Base-by-base conservation (phyloP, 2,329 filamentous ascomycete genomes). In the Trichoderma aggressivum region DNA sequence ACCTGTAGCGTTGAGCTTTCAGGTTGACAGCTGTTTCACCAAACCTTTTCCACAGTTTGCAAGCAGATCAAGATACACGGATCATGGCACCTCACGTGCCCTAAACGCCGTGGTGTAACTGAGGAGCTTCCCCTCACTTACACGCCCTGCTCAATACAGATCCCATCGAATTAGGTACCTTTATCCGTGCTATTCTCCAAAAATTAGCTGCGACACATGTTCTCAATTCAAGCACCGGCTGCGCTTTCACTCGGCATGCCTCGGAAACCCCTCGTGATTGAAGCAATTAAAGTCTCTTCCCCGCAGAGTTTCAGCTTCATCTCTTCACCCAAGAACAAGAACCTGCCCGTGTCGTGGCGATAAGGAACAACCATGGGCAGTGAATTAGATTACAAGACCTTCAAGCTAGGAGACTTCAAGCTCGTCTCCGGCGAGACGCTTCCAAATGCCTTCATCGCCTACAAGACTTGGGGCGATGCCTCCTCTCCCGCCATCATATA, bases 381-480 rank as follows among this genome's bases (percentile, higher is more conserved):
- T 32, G 47, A 56, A 28, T 2, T 34, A 18, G 69, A 72, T 28
- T 73, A 72, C 58, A 56, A 71, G 14, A 50, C 62, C 2, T 91
- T 86, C 76, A 79, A 85, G 28, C 84, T 93, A 0, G 91, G 90
- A 21, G 86, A 91, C 79, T 92, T 91, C 82, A 81, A 86, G 72
- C 87, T 94, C 3, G 87, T 91, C 76, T 89, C 86, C 30, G 91
- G 91, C 50, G 84, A 83, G n/a, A 84, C 81, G 7, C 84, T 94
- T 21, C 84, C 86, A 2, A 79, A 87, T 74, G 92, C 92, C 1
- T 87, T 88, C 76, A 88, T 95, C 68, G 91, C 92, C 18, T 95
- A 93, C 84, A 94, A 92, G 80, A 93, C 92, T 0, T 91, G 92
- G 74, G 92, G 92, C 24, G 83, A 90, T 70, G 78, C 87, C 0